These are phyloP conservation scores for Prinsepia uniflora DNA, from an alignment of 306 rosid species.

Conservation along the genomic window DNA sequence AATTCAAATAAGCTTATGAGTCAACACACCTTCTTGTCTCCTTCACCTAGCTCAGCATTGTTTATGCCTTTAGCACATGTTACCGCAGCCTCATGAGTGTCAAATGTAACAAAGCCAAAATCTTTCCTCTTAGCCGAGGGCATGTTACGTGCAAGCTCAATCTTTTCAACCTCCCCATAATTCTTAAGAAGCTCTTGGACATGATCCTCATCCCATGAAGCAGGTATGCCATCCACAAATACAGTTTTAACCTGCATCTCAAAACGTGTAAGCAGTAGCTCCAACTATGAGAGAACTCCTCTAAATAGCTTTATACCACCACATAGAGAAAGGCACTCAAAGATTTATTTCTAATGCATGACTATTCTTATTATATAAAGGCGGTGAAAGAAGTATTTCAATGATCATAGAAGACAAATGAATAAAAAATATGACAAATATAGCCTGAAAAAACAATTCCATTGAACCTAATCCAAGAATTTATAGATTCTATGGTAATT, in stretches of 20 bases:
- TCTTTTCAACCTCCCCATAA: slow-evolving; percentile 72
- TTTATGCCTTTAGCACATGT: slow-evolving; percentile 82
- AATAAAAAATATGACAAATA: neutral
- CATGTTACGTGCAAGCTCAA: slow-evolving; percentile 96
- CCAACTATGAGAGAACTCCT: neutral
- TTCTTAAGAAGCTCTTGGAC: slow-evolving; percentile 69
- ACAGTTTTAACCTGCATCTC: slow-evolving; percentile 89
- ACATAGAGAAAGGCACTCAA: neutral
- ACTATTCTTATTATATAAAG: neutral
- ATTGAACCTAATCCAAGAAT: neutral
- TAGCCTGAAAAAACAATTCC: neutral
- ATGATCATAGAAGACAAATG: neutral
- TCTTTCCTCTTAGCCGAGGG: slow-evolving; percentile 95
- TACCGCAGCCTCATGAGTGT: slow-evolving; percentile 81
- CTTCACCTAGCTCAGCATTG: slow-evolving; percentile 92
- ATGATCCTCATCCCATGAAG: slow-evolving; percentile 88
- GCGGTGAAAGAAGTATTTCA: neutral
- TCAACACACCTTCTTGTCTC: slow-evolving; percentile 67
- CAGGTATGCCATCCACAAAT: slow-evolving; percentile 87
- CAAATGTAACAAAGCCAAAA: slow-evolving; percentile 93
- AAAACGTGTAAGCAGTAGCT: slow-evolving; percentile 29
- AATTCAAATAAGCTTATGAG: slow-evolving; percentile 9
- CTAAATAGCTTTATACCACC: neutral
- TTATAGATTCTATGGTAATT: neutral
- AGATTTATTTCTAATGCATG: neutral